These are phyloP conservation scores for Pontederia crassipes DNA, from an alignment of 176 grass and related monocot species.

Conservation along the genomic window DNA sequence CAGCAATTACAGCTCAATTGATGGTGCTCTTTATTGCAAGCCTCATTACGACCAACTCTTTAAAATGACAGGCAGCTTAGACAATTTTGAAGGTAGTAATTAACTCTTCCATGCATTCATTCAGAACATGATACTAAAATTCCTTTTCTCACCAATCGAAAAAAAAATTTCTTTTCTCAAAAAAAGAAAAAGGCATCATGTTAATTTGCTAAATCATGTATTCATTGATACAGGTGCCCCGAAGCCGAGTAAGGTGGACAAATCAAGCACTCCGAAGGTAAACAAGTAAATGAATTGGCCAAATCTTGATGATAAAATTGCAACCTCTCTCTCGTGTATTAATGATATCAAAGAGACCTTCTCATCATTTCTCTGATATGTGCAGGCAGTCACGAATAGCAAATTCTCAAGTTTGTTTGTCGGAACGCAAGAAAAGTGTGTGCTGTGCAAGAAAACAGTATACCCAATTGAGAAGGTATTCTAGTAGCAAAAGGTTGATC, in stretches of 20 bases:
- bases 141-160: slow-evolving; percentile 10
- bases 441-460: slow-evolving; percentile 76
- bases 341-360: not conserved
- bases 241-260: no score
- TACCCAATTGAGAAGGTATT: slow-evolving; percentile 79
- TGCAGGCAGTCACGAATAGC: slow-evolving; percentile 49
- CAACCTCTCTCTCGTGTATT: no score
- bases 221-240: not conserved
- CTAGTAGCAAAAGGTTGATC: slow-evolving; percentile 2
- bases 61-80: slow-evolving; percentile 74
- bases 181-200: not conserved
- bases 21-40: slow-evolving; percentile 83
- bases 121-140: not conserved
- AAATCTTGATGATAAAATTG: no score
- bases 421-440: slow-evolving; percentile 79
- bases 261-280: no score
- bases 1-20: slow-evolving; percentile 75
- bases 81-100: slow-evolving; percentile 80
- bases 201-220: slow-evolving; percentile 9
- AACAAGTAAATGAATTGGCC: no score
- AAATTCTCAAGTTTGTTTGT: slow-evolving; percentile 78
- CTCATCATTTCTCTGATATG: slow-evolving; percentile 9
- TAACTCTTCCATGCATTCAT: not conserved
- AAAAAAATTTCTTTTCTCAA: slow-evolving; percentile 4
- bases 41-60: slow-evolving; percentile 97